A percentile compares a stretch with the other conserved stretches of the same genome.
These are phyloP conservation scores for Phytophthora europaea DNA, from an alignment of 352 stramenopile species.

Conservation along the genomic window DNA sequence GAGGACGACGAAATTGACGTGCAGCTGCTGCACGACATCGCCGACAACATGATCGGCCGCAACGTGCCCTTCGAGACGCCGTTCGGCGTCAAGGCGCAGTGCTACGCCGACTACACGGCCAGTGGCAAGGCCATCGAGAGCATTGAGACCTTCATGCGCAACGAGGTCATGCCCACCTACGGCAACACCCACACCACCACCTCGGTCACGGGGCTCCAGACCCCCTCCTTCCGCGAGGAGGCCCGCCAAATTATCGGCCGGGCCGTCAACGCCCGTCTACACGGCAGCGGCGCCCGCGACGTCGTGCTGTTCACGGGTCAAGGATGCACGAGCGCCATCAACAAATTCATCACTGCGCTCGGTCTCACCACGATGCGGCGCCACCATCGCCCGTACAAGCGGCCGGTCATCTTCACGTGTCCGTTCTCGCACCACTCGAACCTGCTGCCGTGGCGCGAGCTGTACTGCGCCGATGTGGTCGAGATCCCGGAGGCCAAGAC, in stretches of 20 bases:
- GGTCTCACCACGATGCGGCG: slow-evolving; percentile 58
- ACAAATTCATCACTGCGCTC: slow-evolving; percentile 85
- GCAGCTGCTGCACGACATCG: slow-evolving; percentile 52
- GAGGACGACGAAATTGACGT: slow-evolving; percentile 39
- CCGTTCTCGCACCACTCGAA: slow-evolving; percentile 99
- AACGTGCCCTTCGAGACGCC: slow-evolving; percentile 68
- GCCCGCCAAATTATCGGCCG: slow-evolving; percentile 95
- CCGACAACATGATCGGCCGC: slow-evolving; percentile 62
- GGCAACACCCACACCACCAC: slow-evolving; percentile 98
- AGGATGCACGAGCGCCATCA: slow-evolving; percentile 88
- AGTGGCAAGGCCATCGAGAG: slow-evolving; percentile 90
- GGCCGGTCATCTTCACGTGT: slow-evolving; percentile 92
- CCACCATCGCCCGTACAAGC: slow-evolving; percentile 42
- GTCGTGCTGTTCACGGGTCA: slow-evolving; percentile 95
- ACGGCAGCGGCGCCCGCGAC: slow-evolving; percentile 89
- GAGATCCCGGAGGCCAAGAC: slow-evolving; percentile 66
- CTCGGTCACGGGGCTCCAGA: slow-evolving; percentile 80
- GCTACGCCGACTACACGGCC: slow-evolving; percentile 97
- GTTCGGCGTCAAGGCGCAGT: slow-evolving; percentile 82
- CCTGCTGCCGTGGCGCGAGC: slow-evolving; percentile 97
- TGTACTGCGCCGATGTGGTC: slow-evolving; percentile 77
- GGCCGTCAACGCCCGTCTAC: slow-evolving; percentile 88
- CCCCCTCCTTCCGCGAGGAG: slow-evolving; percentile 96
- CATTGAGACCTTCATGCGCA: slow-evolving; percentile 93
- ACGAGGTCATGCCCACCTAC: slow-evolving; percentile 95